Base-by-base conservation (phyloP, 139 green algal genomes). In the Chlamydomonas eustigma region DNA sequence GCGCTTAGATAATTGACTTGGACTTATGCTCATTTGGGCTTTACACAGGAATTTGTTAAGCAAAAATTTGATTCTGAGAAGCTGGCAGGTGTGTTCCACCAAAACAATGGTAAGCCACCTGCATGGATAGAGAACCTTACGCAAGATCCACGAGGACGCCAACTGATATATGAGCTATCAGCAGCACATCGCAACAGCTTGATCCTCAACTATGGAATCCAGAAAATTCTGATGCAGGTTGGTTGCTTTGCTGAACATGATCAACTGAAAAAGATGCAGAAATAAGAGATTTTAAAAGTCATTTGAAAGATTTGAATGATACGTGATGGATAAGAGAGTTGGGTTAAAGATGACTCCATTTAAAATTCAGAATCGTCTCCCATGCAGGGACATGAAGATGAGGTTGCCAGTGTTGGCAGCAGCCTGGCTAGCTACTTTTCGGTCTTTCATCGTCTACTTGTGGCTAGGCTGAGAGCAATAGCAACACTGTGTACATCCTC, bases 151-250 rank as follows among this genome's bases (percentile, higher is more conserved):
- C 76, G 82, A 30, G 79, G 83, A 30, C 64, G 82, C 2, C 74
- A 86, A 37, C 77, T 96, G 3, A 88, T 96, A 22, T 95, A 95
- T 67, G 80, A 89, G n/a, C 87, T 96, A 52, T 89, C 83, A 2
- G 82, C 78, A 4, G 68, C 66, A 37, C 87, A 95, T 79, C 80
- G 84, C 39, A 91, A 87, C 76, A 87, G 88, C 76, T 78, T 93
- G 81, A 80, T 94, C 68, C 86, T 95, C 18, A 94, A 92, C 79
- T 94, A 89, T 83, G 89, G 89, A n/a, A 90, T 95, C 39, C 89
- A 93, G 50, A 87, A 88, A 58, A 92, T 92, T 39, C 75, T 95
- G 38, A 85, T 83, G 76, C 82, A 88, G 80, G 86, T 88, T 39
- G 18, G 65, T 34, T 37, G 28, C 32, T 18, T 72, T 31, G 12